A percentile compares a stretch with the other conserved stretches of the same genome.
Evolutionary conservation across 2,329 filamentous ascomycete species (phyloP).

Genomic region (Trichocomaceae sp.): DNA sequence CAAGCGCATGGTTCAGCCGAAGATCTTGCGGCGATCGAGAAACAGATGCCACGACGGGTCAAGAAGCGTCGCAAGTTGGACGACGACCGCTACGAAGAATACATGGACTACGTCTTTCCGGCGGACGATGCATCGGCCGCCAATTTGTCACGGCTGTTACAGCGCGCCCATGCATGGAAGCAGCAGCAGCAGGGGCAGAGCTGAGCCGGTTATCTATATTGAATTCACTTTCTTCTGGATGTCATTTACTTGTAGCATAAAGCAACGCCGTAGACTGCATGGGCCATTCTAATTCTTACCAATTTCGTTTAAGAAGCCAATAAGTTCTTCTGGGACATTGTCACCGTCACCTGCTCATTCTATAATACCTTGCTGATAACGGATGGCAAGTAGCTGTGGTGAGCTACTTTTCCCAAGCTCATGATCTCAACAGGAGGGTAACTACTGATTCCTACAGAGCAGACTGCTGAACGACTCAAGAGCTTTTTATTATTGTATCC

Average conservation of each 20-base stretch:
- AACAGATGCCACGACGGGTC: slow-evolving; percentile 85
- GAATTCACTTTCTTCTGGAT: not conserved
- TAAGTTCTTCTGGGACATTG: no score
- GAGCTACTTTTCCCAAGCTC: no score
- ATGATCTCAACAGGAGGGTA: no score
- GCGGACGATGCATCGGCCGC: slow-evolving; percentile 83
- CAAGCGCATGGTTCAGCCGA: slow-evolving; percentile 68
- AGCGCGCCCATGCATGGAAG: slow-evolving; percentile 86
- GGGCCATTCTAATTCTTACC: no score
- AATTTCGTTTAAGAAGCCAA: no score
- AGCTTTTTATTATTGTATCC: slow-evolving; percentile 1
- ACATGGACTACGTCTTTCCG: slow-evolving; percentile 94
- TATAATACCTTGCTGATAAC: no score
- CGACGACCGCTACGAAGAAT: slow-evolving; percentile 92
- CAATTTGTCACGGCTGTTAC: slow-evolving; percentile 75
- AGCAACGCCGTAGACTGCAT: no score
- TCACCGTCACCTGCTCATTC: no score
- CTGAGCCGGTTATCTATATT: slow-evolving; percentile 1
- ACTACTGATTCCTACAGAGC: no score
- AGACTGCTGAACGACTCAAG: not conserved
- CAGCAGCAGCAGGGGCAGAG: slow-evolving; percentile 38
- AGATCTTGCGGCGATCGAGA: slow-evolving; percentile 76
- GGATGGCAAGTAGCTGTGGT: no score
- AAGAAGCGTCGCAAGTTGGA: slow-evolving; percentile 90
- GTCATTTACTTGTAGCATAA: no score